Conservation (phyloP, 345 rosid species). For the Brassica napus region Da-Ae NC_063445.1:26607501-26608000, state of each 20-base stretch:
- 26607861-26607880: slow-evolving; percentile 12
- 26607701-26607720: neutral
- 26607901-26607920: slow-evolving; percentile 16
- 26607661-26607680: slow-evolving; percentile 12
- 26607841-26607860: slow-evolving; percentile 2
- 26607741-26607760: neutral
- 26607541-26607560: slow-evolving; percentile 10
- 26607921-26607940: slow-evolving; percentile 5
- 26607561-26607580: neutral
- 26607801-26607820: slow-evolving; percentile 19
- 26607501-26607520: neutral
- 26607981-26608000: no score
- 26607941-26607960: slow-evolving; percentile 9
- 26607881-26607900: slow-evolving; percentile 6
- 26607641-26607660: neutral
- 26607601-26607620: slow-evolving; percentile 13
- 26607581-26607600: slow-evolving; percentile 1
- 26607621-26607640: slow-evolving; percentile 5
- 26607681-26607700: slow-evolving; percentile 12
- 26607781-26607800: neutral
- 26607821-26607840: neutral
- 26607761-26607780: neutral
- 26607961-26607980: no score
- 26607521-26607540: neutral
- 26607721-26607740: slow-evolving; percentile 11